Evolutionary conservation across 192 early-diverging fungal species (phyloP).

Genomic region (Mortierella antarctica): DNA sequence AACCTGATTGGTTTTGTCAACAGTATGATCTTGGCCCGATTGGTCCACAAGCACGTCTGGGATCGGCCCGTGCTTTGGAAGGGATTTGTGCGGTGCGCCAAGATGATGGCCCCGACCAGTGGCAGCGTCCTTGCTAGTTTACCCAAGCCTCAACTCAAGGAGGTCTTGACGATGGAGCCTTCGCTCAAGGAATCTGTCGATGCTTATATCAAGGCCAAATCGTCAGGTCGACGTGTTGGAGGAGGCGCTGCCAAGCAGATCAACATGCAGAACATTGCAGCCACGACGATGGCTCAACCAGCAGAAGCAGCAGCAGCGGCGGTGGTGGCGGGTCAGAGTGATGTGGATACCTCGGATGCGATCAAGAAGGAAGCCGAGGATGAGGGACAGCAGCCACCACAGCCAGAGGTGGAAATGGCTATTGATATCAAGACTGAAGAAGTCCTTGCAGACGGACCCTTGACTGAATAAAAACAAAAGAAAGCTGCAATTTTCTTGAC

Average conservation of each 20-base stretch:
- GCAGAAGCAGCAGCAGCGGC: background rate
- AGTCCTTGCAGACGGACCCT: background rate
- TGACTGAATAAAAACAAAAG: background rate
- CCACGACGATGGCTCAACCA: background rate
- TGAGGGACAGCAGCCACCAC: background rate
- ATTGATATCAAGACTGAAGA: background rate
- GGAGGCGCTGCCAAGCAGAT: constrained; percentile 43
- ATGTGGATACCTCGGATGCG: background rate
- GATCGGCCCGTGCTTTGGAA: constrained; percentile 74
- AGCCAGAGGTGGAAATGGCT: background rate
- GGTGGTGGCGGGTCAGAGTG: background rate
- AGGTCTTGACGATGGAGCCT: constrained; percentile 39
- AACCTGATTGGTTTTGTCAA: constrained; percentile 68
- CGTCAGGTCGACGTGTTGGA: constrained; percentile 41
- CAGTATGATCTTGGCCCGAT: constrained; percentile 63
- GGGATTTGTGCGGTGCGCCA: constrained; percentile 76
- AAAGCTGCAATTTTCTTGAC: background rate
- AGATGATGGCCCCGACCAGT: constrained; percentile 57
- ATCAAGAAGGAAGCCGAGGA: constrained; percentile 4
- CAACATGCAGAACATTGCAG: constrained; percentile 25
- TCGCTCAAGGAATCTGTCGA: constrained; percentile 50
- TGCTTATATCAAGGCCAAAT: constrained; percentile 36
- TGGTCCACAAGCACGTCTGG: constrained; percentile 79
- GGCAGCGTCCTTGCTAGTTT: constrained; percentile 41
- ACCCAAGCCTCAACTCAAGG: constrained; percentile 47